Base-by-base conservation (phyloP, 495 filamentous ascomycete species). In the Trichoderma parareesei region DNA sequence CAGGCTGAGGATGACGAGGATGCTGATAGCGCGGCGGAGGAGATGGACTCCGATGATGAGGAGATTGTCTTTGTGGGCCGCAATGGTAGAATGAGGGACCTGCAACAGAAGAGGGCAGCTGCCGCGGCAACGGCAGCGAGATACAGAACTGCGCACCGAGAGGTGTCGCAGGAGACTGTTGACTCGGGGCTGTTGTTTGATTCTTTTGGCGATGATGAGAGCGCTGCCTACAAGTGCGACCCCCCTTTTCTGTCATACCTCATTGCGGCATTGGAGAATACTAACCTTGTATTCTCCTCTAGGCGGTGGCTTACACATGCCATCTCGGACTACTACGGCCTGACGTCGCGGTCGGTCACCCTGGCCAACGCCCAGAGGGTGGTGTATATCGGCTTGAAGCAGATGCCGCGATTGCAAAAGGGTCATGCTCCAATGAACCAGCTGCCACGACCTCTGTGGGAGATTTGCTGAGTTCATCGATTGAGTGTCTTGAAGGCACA, bases 291-390 rank as follows among this genome's bases (percentile, higher is more conserved):
- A 65, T 67, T 38, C 68, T 48, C 9, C 18, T 57, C 42, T 9
- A 95, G 91, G 67, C 89, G 94, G 61, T 98, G 91, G 90, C 84
- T 98, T 64, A 92, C 97, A 5, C 92, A 98, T 76, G 88, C 87
- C 60, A 91, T 98, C 67, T 95, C 91, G 27, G 80, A 87, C 7
- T 98, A 98, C 74, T 98, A 98, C 74, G 93, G 92, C 40, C 81
- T 98, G 64, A 85, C 85, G 60, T 93, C 91, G 49, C 92, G 89
- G 82, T 91, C 88, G 2, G 83, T 93, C 70, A 90, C 90, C 1
- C 81, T 87, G 16, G 91, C 90, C 20, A 79, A 88, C 69, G 84
- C 86, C 46, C 84, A 88, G 40, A 84, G 92, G 62, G 89, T 96
- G 66, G 92, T 95, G 0, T 98, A 96, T 70, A 89, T 98, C n/a